phyloP scores from a whole-genome alignment of 108 stramenopile genomes.

The Conticribra weissflogii region DNA sequence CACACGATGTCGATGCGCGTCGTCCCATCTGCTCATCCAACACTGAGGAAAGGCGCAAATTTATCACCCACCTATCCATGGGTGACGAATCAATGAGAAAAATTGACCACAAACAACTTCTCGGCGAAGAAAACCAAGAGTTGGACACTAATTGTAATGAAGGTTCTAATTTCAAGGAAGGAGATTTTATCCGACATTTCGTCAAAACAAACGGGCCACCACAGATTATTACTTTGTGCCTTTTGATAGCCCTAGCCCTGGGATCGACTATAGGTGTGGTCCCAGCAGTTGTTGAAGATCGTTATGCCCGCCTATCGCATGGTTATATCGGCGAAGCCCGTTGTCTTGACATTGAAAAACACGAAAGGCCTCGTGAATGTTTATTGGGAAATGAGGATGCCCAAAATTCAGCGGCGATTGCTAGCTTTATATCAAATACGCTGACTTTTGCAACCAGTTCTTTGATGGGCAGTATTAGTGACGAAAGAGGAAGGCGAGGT shows the following conservation, averaged over 20 bases:
- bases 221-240: slow-evolving; percentile 72
- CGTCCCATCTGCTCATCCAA: background rate
- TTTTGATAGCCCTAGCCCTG: slow-evolving; percentile 68
- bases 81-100: slow-evolving; percentile 18
- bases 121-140: background rate
- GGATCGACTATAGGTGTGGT: slow-evolving; percentile 66
- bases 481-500: slow-evolving; percentile 75
- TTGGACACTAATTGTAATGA: background rate
- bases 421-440: slow-evolving; percentile 61
- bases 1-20: no score
- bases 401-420: slow-evolving; percentile 63
- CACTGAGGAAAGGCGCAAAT: background rate
- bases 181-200: slow-evolving; percentile 51
- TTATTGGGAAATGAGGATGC: slow-evolving; percentile 73
- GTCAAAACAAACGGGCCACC: slow-evolving; percentile 63
- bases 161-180: background rate
- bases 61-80: slow-evolving; percentile 44
- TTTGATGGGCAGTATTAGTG: slow-evolving; percentile 81
- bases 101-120: slow-evolving; percentile 4
- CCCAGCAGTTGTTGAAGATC: slow-evolving; percentile 69
- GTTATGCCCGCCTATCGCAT: slow-evolving; percentile 76
- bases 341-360: slow-evolving; percentile 40
- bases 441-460: slow-evolving; percentile 77
- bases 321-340: slow-evolving; percentile 50
- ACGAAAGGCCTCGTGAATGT: slow-evolving; percentile 65